Percentiles rank a stretch among this genome's conserved stretches.
phyloP scores from a whole-genome alignment of 164 flowering plant species.

The Stephania yunnanensis region DNA sequence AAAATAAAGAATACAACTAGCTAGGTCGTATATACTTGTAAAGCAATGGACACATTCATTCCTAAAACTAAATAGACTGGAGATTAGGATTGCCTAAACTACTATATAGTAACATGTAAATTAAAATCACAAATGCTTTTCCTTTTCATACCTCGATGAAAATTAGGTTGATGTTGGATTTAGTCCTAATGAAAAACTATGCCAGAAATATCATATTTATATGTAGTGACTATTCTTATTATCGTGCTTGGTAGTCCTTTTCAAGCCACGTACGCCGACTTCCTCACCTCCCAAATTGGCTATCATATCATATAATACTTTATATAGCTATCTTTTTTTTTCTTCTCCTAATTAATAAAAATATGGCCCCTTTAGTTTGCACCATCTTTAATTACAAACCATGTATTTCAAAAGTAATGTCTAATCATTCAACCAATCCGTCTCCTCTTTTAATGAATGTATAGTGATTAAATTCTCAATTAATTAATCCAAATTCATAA shows the following conservation, averaged over 20 bases:
- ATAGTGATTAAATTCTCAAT: too few species aligned
- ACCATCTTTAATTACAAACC: neutral
- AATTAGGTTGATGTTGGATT: neutral
- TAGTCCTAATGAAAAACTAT: neutral
- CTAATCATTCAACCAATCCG: neutral
- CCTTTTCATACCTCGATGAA: too few species aligned
- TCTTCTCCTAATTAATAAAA: neutral
- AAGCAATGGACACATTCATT: too few species aligned
- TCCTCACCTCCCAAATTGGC: conserved; percentile 1
- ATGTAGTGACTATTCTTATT: neutral
- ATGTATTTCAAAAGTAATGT: neutral
- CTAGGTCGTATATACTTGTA: too few species aligned
- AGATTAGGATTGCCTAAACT: too few species aligned
- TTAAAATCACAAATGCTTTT: too few species aligned
- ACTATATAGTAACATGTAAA: too few species aligned
- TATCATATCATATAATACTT: neutral
- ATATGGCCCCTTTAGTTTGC: neutral
- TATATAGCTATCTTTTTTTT: neutral
- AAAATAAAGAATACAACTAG: too few species aligned
- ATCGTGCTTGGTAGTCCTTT: neutral
- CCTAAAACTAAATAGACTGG: too few species aligned
- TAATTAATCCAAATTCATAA: too few species aligned
- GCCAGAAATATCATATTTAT: neutral
- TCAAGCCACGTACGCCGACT: neutral
- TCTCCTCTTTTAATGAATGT: neutral